Conservation (phyloP, 768 basidiomycete genomes). For the Amanita jacksonii region DNA sequence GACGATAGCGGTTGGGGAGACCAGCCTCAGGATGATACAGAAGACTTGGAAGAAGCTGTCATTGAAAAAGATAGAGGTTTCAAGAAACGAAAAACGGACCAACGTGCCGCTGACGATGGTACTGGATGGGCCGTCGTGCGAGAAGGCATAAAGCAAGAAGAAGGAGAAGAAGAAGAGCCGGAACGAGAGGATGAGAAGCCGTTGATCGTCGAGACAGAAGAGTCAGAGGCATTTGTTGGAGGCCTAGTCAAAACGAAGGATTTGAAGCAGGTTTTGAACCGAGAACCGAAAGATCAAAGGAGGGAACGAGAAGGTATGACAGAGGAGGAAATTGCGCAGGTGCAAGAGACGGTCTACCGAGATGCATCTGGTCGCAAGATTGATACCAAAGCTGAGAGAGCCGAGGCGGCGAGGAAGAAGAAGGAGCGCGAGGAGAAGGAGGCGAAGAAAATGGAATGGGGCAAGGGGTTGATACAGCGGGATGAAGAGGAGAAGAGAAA, state of each 20-base stretch:
- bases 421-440: slow-evolving; percentile 80
- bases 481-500: slow-evolving; percentile 65
- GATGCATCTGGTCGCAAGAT: slow-evolving; percentile 84
- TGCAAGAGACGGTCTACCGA: slow-evolving; percentile 91
- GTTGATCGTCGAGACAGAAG: slow-evolving; percentile 37
- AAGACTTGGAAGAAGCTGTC: slow-evolving; percentile 54
- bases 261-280: slow-evolving; percentile 47
- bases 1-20: slow-evolving; percentile 69
- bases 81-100: slow-evolving; percentile 53
- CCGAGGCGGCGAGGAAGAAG: slow-evolving; percentile 75
- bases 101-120: slow-evolving; percentile 30
- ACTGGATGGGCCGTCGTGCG: slow-evolving; percentile 60
- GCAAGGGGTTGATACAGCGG: slow-evolving; percentile 87
- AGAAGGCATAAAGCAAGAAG: slow-evolving; percentile 38
- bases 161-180: slow-evolving; percentile 42
- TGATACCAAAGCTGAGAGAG: slow-evolving; percentile 76
- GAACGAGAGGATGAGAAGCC: slow-evolving; percentile 63
- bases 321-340: slow-evolving; percentile 47
- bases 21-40: slow-evolving; percentile 33
- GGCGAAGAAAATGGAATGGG: slow-evolving; percentile 94
- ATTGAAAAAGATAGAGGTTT: slow-evolving; percentile 70
- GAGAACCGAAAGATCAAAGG: background rate
- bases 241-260: slow-evolving; percentile 75
- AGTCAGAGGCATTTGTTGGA: slow-evolving; percentile 44
- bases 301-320: slow-evolving; percentile 23